Evolutionary conservation across 108 stramenopile genomes (phyloP).

Genomic region (Cyclotella baltica): DNA sequence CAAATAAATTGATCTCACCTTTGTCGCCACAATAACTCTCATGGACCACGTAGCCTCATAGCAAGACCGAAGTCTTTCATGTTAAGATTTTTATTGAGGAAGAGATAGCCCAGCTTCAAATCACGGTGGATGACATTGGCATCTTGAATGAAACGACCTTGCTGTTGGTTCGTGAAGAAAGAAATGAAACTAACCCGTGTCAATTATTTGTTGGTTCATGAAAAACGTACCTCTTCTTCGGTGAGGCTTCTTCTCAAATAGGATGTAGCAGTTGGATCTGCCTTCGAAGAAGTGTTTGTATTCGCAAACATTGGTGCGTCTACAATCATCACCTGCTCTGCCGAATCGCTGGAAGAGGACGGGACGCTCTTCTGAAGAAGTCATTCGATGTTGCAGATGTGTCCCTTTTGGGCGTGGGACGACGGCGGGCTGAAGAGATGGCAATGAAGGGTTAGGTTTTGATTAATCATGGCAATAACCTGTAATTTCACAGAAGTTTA

Average conservation of each 20-base stretch:
- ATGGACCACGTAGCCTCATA: conserved; percentile 85
- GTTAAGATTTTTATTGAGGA: conserved; percentile 84
- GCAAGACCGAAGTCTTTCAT: conserved; percentile 98
- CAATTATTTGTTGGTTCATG: conserved; percentile 86
- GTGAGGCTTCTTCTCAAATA: conserved; percentile 93
- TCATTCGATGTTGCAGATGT: too few relatives aligned
- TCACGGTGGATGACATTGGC: conserved; percentile 97
- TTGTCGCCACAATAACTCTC: too few relatives aligned
- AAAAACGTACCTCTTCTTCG: conserved; percentile 86
- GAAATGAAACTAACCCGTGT: too few relatives aligned
- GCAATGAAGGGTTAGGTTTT: too few relatives aligned
- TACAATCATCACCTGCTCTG: conserved; percentile 66
- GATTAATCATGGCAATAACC: too few relatives aligned
- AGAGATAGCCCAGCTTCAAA: conserved; percentile 98
- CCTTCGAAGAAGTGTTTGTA: conserved; percentile 99
- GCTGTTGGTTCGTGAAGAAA: too few relatives aligned
- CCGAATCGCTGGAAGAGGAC: not conserved
- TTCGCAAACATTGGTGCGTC: conserved; percentile 93
- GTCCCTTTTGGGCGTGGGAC: too few relatives aligned
- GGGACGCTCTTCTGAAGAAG: conserved; percentile 15
- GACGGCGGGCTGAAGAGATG: too few relatives aligned
- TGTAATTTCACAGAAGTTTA: too few relatives aligned
- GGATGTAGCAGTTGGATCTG: conserved; percentile 94
- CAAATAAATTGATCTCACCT: too few relatives aligned
- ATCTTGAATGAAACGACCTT: conserved; percentile 90